Evolutionary conservation across 2,329 filamentous ascomycete species (phyloP).

Genomic region (Chlorencoelia australis): DNA sequence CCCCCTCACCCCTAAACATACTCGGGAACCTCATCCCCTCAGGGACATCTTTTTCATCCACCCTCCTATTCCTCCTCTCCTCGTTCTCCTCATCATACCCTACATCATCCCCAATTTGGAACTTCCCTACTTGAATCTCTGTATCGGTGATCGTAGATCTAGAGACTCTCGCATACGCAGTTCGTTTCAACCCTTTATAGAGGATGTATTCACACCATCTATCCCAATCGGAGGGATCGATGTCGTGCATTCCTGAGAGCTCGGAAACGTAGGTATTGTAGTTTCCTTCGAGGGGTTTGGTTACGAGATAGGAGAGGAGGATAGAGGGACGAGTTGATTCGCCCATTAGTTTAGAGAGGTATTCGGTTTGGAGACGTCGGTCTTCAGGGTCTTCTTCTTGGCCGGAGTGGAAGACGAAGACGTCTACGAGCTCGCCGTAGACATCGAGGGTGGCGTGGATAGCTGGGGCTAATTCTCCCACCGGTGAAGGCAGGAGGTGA

Average conservation of each 20-base stretch:
- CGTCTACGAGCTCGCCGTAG: conserved; percentile 81
- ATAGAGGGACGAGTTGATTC: conserved; percentile 70
- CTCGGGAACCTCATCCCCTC: conserved; percentile 73
- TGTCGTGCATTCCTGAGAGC: conserved; percentile 84
- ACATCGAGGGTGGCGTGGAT: conserved; percentile 95
- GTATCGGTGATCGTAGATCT: conserved; percentile 92
- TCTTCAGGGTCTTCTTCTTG: conserved; percentile 96
- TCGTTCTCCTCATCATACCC: conserved; percentile 48
- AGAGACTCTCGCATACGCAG: conserved; percentile 83
- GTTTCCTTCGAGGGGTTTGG: conserved; percentile 81
- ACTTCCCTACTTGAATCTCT: conserved; percentile 93
- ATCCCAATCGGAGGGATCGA: conserved; percentile 89
- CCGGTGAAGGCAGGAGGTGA: conserved; percentile 84
- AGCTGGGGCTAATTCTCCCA: conserved; percentile 87
- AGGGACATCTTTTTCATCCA: conserved; percentile 65
- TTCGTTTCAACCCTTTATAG: conserved; percentile 77
- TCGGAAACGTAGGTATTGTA: conserved; percentile 93
- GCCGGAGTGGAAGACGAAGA: conserved; percentile 97
- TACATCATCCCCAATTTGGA: conserved; percentile 76
- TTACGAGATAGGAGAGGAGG: conserved; percentile 85
- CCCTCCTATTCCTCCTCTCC: conserved; percentile 45
- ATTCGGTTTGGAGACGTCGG: conserved; percentile 74
- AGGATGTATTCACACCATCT: conserved; percentile 98
- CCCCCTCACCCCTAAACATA: conserved; percentile 75
- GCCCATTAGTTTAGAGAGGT: conserved; percentile 82